These are phyloP conservation scores for Crithidia sp. DNA, from an alignment of 208 protist genomes.

Conservation along the genomic window DNA sequence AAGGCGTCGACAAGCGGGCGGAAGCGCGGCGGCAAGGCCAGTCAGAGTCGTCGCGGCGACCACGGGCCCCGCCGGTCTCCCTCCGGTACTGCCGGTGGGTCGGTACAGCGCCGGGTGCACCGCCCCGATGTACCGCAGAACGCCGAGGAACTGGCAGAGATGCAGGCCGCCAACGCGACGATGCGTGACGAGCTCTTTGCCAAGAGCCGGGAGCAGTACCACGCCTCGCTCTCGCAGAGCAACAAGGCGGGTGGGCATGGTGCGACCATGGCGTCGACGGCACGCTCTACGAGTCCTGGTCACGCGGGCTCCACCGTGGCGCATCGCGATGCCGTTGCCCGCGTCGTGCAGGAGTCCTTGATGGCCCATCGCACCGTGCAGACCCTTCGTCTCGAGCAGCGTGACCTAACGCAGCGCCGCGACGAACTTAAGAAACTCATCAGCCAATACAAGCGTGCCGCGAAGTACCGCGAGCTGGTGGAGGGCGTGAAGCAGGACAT, in stretches of 20 bases:
- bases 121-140: constrained; percentile 34
- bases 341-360: constrained; percentile 49
- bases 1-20: neutral
- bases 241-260: constrained; percentile 7
- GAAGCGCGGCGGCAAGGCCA: neutral
- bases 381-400: constrained; percentile 54
- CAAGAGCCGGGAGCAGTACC: constrained; percentile 39
- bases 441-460: constrained; percentile 43
- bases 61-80: neutral
- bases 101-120: constrained; percentile 4
- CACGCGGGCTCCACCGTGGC: neutral
- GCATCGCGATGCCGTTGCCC: constrained; percentile 39
- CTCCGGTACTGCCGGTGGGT: neutral
- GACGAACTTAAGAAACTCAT: constrained; percentile 53
- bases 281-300: neutral
- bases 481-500: constrained; percentile 64
- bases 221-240: constrained; percentile 20
- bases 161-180: constrained; percentile 49
- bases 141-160: constrained; percentile 46
- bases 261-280: neutral
- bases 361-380: constrained; percentile 44
- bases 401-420: constrained; percentile 41
- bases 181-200: constrained; percentile 52
- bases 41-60: neutral
- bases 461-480: constrained; percentile 51